A percentile compares a stretch with the other conserved stretches of the same genome.
Evolutionary conservation across 352 stramenopile species (phyloP).

Genomic region (Blastocystis sp.): DNA sequence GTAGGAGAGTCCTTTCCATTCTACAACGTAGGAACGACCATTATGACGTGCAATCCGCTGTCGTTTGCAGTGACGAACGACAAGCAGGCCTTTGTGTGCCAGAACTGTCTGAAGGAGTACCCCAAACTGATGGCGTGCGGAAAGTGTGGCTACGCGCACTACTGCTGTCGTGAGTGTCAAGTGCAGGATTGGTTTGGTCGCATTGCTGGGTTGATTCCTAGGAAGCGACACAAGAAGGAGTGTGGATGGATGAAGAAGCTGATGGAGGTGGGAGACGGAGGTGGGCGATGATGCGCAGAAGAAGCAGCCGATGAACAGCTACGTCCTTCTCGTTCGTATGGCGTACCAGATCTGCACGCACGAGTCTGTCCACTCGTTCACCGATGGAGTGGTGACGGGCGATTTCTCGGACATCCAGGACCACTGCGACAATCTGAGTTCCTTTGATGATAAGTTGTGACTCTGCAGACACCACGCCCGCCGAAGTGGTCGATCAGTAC

Average conservation of each 20-base stretch:
- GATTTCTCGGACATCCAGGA: constrained; percentile 40
- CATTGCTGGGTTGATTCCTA: not conserved
- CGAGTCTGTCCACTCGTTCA: not conserved
- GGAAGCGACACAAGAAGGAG: constrained; percentile 48
- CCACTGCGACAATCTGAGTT: constrained; percentile 40
- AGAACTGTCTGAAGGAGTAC: not conserved
- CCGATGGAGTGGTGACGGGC: not conserved
- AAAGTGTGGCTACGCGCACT: constrained; percentile 23
- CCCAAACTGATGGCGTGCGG: not conserved
- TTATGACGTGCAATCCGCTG: constrained; percentile 27
- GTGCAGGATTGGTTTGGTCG: constrained; percentile 23
- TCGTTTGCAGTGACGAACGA: constrained; percentile 16
- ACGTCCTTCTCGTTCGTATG: not conserved
- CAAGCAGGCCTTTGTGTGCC: not conserved
- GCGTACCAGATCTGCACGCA: constrained; percentile 50
- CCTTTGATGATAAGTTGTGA: not conserved
- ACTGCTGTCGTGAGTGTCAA: constrained; percentile 30
- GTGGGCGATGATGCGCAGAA: not conserved
- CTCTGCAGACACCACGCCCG: not conserved
- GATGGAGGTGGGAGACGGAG: not conserved
- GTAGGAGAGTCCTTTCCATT: not conserved
- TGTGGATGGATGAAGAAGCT: constrained; percentile 51
- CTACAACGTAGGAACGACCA: constrained; percentile 27
- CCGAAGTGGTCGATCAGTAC: not conserved
- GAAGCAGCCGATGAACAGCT: constrained; percentile 41